These are phyloP conservation scores for Aphanocladium album DNA, from an alignment of 2,329 filamentous ascomycete species.

Conservation along the genomic window DNA sequence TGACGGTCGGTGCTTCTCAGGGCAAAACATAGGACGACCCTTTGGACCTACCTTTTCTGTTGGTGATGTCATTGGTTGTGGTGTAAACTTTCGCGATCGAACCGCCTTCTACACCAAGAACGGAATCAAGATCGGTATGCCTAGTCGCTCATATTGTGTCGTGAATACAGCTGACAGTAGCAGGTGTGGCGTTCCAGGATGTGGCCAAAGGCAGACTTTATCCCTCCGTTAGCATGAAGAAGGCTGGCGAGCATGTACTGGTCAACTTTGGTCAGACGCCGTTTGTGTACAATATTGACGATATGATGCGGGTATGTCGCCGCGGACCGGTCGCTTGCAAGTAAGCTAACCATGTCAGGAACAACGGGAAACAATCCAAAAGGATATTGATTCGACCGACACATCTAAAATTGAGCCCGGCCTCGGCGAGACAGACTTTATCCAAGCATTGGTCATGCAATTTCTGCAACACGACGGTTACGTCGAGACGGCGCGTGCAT, in stretches of 20 bases:
- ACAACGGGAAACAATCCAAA: slow-evolving; percentile 54
- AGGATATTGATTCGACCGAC: slow-evolving; percentile 54
- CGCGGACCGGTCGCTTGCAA: neutral
- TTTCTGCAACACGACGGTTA: slow-evolving; percentile 95
- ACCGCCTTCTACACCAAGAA: slow-evolving; percentile 68
- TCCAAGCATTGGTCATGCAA: slow-evolving; percentile 77
- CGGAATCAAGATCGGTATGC: slow-evolving; percentile 50
- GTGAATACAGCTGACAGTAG: neutral
- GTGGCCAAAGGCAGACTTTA: slow-evolving; percentile 60
- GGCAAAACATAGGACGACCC: slow-evolving; percentile 49
- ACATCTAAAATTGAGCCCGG: slow-evolving; percentile 58
- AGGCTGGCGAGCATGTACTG: slow-evolving; percentile 54
- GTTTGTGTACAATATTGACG: slow-evolving; percentile 89
- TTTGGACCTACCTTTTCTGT: slow-evolving; percentile 54
- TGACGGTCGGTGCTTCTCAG: slow-evolving; percentile 57
- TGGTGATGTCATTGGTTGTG: slow-evolving; percentile 58
- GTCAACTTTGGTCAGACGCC: slow-evolving; percentile 67
- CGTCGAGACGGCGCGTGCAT: slow-evolving; percentile 84
- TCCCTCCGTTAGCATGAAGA: slow-evolving; percentile 61
- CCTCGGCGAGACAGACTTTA: slow-evolving; percentile 68
- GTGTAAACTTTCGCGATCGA: slow-evolving; percentile 59
- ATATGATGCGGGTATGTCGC: slow-evolving; percentile 65
- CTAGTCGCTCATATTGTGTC: neutral
- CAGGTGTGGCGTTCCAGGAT: slow-evolving; percentile 67
- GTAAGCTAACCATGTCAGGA: slow-evolving; percentile 35